These are phyloP conservation scores for Rhinocladiella mackenziei DNA, from an alignment of 2,329 filamentous ascomycete genomes.

Conservation along the genomic window DNA sequence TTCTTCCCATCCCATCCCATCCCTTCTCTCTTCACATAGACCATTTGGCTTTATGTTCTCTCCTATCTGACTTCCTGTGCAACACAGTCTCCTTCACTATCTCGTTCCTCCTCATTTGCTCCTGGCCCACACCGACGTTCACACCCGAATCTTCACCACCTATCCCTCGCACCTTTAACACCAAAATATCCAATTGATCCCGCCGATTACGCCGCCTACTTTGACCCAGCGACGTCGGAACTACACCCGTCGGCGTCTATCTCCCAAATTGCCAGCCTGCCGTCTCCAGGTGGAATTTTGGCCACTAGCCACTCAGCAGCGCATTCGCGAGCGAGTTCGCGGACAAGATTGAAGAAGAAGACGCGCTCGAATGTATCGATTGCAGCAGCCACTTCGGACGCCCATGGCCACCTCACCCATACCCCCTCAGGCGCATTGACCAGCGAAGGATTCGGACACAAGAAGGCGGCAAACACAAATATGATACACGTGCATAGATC, in stretches of 20 bases:
- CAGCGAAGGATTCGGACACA: constrained; percentile 24
- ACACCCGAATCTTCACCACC: constrained; percentile 55
- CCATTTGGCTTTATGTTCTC: too few species aligned
- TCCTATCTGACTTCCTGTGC: neutral
- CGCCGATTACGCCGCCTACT: constrained; percentile 35
- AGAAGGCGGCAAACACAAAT: constrained; percentile 3
- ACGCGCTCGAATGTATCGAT: constrained; percentile 9
- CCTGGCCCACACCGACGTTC: constrained; percentile 46
- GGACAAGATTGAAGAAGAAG: constrained; percentile 22
- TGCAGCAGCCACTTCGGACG: constrained; percentile 11
- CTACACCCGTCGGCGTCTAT: constrained; percentile 36
- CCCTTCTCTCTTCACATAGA: too few species aligned
- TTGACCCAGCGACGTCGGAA: constrained; percentile 35
- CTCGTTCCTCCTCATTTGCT: constrained; percentile 28
- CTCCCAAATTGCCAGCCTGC: constrained; percentile 31
- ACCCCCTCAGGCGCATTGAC: constrained; percentile 22
- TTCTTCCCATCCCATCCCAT: too few species aligned
- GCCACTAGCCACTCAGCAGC: constrained; percentile 13
- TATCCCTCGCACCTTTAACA: constrained; percentile 59
- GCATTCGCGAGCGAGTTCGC: constrained; percentile 24
- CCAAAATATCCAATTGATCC: constrained; percentile 51
- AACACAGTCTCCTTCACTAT: constrained; percentile 19
- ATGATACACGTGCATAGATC: constrained; percentile 10
- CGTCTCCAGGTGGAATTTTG: constrained; percentile 28
- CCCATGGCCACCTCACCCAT: neutral